Evolutionary conservation across 2,329 filamentous ascomycete genomes (phyloP).

Genomic region (Escovopsis sp.): DNA sequence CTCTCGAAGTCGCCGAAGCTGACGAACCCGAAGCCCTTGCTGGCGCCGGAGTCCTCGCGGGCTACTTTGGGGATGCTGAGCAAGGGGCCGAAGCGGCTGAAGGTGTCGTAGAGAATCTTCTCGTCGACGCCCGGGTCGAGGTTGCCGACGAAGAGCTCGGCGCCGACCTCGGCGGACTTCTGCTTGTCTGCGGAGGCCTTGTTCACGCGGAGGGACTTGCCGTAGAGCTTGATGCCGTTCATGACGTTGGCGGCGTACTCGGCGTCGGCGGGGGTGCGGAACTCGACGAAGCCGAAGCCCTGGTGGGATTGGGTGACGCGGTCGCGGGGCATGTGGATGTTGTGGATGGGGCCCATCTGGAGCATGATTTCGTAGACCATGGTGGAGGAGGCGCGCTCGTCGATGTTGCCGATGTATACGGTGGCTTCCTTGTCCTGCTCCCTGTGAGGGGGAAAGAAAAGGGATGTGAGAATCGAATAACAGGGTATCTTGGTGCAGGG

Average conservation of each 20-base stretch:
- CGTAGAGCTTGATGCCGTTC: constrained; percentile 87
- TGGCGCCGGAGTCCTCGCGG: constrained; percentile 72
- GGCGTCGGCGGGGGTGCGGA: constrained; percentile 85
- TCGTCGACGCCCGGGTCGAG: constrained; percentile 90
- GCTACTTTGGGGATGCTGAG: constrained; percentile 80
- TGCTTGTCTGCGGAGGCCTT: constrained; percentile 88
- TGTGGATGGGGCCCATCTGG: constrained; percentile 91
- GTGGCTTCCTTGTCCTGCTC: constrained; percentile 98
- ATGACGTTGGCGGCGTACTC: constrained; percentile 94
- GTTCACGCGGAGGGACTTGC: constrained; percentile 92
- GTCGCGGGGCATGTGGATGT: constrained; percentile 96
- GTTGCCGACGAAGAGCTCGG: constrained; percentile 94
- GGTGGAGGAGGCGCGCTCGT: constrained; percentile 83
- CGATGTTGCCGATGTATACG: constrained; percentile 95
- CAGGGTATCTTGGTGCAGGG: background rate
- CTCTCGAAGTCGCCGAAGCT: constrained; percentile 88
- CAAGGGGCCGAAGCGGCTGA: constrained; percentile 78
- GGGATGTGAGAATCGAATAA: background rate
- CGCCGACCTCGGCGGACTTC: constrained; percentile 82
- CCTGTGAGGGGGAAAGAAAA: constrained; percentile 28
- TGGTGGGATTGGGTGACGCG: constrained; percentile 94
- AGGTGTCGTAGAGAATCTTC: constrained; percentile 87
- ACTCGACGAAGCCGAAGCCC: constrained; percentile 98
- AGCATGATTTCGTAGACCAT: constrained; percentile 97
- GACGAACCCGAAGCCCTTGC: constrained; percentile 93